Evolutionary conservation across 169 alveolate species (phyloP), one percentile per base, ranked within the genome.

Genomic region (Besnoitia besnoiti): DNA sequence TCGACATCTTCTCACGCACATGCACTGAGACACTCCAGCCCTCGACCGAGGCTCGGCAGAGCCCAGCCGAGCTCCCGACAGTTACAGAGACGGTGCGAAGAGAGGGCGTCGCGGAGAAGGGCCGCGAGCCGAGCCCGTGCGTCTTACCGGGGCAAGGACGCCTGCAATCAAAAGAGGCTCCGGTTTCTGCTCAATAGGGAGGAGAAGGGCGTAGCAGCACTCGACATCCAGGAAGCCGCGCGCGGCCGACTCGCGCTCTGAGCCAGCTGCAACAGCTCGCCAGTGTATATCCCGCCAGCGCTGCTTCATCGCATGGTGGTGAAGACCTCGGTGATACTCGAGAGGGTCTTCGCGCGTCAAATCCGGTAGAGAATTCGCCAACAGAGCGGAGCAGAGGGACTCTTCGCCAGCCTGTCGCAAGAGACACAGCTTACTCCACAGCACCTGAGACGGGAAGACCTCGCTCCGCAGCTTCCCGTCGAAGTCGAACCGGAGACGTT

Each of bases 281-380:
- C 51, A 94, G 85, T 4, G 95, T 91, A 85, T 94, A 94, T 16
- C 95, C 95, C 46, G 90, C 94, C 67, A 90, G 67, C 33, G 90
- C 94, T 21, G 94, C 84, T 39, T 84, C 92, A 0, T 90, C 91
- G 24, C 90, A 85, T 94, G 95, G 73, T 94, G 95, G 62, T 94
- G 94, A 10, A 94, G 85, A 39, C 95, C 95, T 7, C 88, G 82
- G 61, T 90, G 90, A 44, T 37, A 94, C 51, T 80, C 77, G 42
- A 94, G 80, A 5, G 91, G 89, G 80, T 93, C 95, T 10, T 30
- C 73, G 12, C n/a, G 87, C 33, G 30, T 55, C 47, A 73, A 10
- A 12, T 77, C 87, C 0, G 33, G 87, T 5, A 37, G 40, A 37
- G 50, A 89, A 42, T 39, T 44, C 0, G 55, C 35, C 10, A 73